A percentile compares a stretch with the other conserved stretches of the same genome.
These are phyloP conservation scores for Corynespora cassiicola DNA, from an alignment of 2,329 filamentous ascomycete genomes.

Conservation along the genomic window DNA sequence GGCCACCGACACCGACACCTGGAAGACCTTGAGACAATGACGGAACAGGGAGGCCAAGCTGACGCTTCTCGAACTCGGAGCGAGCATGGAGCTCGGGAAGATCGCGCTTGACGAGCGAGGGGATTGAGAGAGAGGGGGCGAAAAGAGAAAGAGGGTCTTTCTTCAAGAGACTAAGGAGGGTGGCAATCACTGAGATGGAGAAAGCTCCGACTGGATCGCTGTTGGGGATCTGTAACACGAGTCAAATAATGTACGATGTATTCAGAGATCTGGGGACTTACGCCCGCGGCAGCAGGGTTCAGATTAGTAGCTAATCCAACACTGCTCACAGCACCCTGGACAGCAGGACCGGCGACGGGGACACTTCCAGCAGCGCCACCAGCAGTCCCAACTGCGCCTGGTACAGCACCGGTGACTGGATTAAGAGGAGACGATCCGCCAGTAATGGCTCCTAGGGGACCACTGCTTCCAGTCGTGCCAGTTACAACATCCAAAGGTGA, in stretches of 20 bases:
- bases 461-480: too few species aligned
- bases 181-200: slow-evolving; percentile 19
- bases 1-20: slow-evolving; percentile 13
- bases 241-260: neutral
- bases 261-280: slow-evolving; percentile 1
- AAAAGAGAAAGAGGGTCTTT: slow-evolving; percentile 24
- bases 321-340: slow-evolving; percentile 1
- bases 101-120: slow-evolving; percentile 19
- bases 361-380: slow-evolving; percentile 1
- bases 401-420: slow-evolving; percentile 5
- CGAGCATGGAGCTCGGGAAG: slow-evolving; percentile 11
- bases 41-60: slow-evolving; percentile 8
- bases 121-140: slow-evolving; percentile 13
- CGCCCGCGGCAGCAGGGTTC: slow-evolving; percentile 4
- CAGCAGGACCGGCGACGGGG: slow-evolving; percentile 5
- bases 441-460: neutral
- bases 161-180: slow-evolving; percentile 22
- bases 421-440: neutral
- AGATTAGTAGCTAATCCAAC: slow-evolving; percentile 1
- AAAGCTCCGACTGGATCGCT: slow-evolving; percentile 20
- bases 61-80: slow-evolving; percentile 10
- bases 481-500: too few species aligned
- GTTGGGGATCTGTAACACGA: slow-evolving; percentile 9
- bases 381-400: neutral
- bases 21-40: slow-evolving; percentile 14